Base-by-base conservation (phyloP, 306 rosid species). In the Potentilla sterilis region DNA sequence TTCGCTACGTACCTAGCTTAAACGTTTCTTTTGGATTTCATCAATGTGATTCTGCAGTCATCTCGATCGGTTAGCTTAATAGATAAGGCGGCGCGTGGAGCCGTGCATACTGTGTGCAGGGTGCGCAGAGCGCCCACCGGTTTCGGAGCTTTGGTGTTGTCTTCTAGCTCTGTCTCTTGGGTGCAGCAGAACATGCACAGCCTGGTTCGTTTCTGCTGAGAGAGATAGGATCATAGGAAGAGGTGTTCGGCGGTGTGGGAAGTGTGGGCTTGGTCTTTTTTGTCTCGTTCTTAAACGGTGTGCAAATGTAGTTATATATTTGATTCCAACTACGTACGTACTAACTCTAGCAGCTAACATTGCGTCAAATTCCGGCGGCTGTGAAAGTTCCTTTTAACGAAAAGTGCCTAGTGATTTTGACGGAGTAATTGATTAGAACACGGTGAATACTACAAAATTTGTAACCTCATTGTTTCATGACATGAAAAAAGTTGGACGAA, bases 121-220 rank as follows among this genome's bases (percentile, higher is more conserved):
- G 65, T 37, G 28, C 1, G 69, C 69, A 37, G 11, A 35, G 46
- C 28, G 46, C 69, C 46, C 32, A 37, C 69, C 46, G 46, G 12
- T 18, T 32, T 61, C 19, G 35, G 40, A 37, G 69, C 14, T 64
- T 64, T 18, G 18, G 3, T 9, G 43, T 64, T 64, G 69, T 64
- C 24, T 65, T 34, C 21, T 62, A 15, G 47, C 46, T 59, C 65
- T 59, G 38, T 15, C 44, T 65, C 69, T 18, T 65, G 47, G 47
- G 46, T 28, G 34, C 11, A 65, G 46, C 69, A 37, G 69, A 65
- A 65, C 47, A 65, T 65, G 69, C 37, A 65, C 67, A 34, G 67
- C 67, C 46, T 65, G 47, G 44, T 65, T 6, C 15, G 7, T 19
- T 18, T 18, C 15, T 14, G 40, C 42, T 34, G 43, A 6, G 42